phyloP scores from a whole-genome alignment of 805 yeast species.

The Komagataella populi region DNA sequence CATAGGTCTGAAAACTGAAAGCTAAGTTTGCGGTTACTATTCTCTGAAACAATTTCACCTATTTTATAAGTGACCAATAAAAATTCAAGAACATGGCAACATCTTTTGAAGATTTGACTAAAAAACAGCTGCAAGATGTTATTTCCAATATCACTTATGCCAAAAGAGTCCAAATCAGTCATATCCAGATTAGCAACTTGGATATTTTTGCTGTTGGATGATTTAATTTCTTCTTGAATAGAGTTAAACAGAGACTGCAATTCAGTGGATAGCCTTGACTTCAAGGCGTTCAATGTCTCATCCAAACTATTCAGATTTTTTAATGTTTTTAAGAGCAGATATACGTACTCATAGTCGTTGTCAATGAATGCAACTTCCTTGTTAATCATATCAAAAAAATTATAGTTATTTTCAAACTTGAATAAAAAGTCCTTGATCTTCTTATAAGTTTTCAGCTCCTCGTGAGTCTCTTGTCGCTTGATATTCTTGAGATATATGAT shows the following conservation, averaged over 20 bases:
- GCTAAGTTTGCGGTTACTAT: constrained; percentile 7
- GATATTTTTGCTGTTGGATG: constrained; percentile 34
- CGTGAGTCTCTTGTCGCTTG: not conserved
- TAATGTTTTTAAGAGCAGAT: constrained; percentile 32
- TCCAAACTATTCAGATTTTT: constrained; percentile 45
- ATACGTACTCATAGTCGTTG: constrained; percentile 16
- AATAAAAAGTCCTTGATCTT: not conserved
- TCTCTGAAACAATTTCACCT: not conserved
- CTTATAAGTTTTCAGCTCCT: not conserved
- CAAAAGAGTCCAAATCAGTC: constrained; percentile 8
- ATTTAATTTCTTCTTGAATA: constrained; percentile 37
- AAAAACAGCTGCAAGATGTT: constrained; percentile 11
- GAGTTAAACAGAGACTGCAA: constrained; percentile 47
- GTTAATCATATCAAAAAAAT: constrained; percentile 1
- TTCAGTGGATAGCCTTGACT: constrained; percentile 45
- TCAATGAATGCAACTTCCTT: not conserved
- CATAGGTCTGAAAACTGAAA: constrained; percentile 1
- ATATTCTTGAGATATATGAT: constrained; percentile 45
- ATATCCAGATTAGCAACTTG: constrained; percentile 1
- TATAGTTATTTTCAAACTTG: not conserved
- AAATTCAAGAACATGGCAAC: not conserved
- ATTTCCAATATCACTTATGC: constrained; percentile 12
- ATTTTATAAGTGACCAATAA: constrained; percentile 2
- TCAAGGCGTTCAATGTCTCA: constrained; percentile 38
- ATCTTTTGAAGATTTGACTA: not conserved